Base-by-base conservation (phyloP, 1,139 yeast genomes). In the Yamadazyma atlantica region DNA sequence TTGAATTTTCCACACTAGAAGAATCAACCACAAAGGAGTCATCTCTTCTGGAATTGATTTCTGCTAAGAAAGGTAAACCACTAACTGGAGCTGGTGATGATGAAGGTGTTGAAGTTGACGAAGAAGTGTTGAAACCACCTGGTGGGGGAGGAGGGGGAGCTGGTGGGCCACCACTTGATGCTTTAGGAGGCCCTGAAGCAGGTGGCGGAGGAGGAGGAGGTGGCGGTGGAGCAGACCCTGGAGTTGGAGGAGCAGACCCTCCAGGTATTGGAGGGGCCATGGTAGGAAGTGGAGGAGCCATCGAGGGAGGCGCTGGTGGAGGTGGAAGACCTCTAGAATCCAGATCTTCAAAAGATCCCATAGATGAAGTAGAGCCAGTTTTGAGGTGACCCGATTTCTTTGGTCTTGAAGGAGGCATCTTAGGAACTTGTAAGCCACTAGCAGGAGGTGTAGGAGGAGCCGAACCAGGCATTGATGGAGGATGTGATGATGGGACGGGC, bases 61-160 rank as follows among this genome's bases (percentile, higher is more conserved):
- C 63, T 2, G 69, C 68, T 24, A 69, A 60, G 44, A 69, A 69
- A 2, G 75, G 75, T 17, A 70, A 51, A 0, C 63, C 67, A 2
- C 66, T 64, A 1, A 58, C 38, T 2, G 61, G 48, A 17, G 49
- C 23, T 19, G 54, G 41, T 9, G 50, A 27, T 4, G 67, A 49
- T 15, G 55, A 22, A 23, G 44, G 17, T 11, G 42, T 14, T 12
- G 50, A 30, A 7, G 49, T 27, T 19, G 26, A 23, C 11, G 26
- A n/a, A 7, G 43, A 30, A 5, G 35, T 13, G 15, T 41, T 39
- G 22, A 16, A 16, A 8, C 15, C 11, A 6, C 22, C 15, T 24
- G 57, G 48, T n/a, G 49, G 35, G 5, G 45, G 31, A 7, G 45
- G 38, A 13, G 44, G 34, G 14, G 47, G 41, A 14, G 55, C 46